Evolutionary conservation across 2,329 filamentous ascomycete species (phyloP), one percentile per base, ranked within the genome.

Genomic region (Beauveria bassiana): DNA sequence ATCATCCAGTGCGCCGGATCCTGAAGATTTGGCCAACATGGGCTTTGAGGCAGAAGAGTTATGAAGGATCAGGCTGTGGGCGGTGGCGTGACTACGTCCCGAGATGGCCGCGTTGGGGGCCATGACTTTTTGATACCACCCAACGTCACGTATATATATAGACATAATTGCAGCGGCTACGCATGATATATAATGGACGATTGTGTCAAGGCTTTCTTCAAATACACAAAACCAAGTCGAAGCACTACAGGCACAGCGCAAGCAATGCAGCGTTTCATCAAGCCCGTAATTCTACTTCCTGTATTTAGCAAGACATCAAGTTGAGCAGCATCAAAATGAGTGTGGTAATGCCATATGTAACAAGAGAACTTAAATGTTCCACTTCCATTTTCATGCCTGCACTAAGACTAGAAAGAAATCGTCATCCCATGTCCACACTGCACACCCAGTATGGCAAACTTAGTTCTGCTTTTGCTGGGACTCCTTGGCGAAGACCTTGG

Each of bases 401-500:
- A 55, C 50, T 49, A 61, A 55, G 59, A 54, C 59, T 61, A 61
- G 43, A 50, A 55, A 55, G 20, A 55, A 61, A 55, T 47, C 43
- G 26, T 46, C 50, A 61, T 55, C 18, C 31, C 24, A 24, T 62
- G 51, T 51, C 51, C 56, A 59, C 65, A 66, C 73, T 75, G 73
- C 73, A 72, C 73, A 75, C 73, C 73, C 73, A 75, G 72, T 68
- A 66, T 71, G 51, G 57, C 46, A 63, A 66, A 63, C 67, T 70
- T 75, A 75, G 59, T 71, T 65, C 70, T 73, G 72, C 72, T 74
- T 75, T 73, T 76, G 75, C 71, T 76, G 73, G 62, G 73, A 61
- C 69, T 76, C 86, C 85, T 96, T 91, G 71, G 87, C 83, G 81
- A 96, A 99, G 66, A 90, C 87, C 71, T 88, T 84, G 70, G 95